A percentile compares a stretch with the other conserved stretches of the same genome.
Conservation (phyloP, 495 filamentous ascomycete genomes). For the Aspergillus olivimuriae region DNA sequence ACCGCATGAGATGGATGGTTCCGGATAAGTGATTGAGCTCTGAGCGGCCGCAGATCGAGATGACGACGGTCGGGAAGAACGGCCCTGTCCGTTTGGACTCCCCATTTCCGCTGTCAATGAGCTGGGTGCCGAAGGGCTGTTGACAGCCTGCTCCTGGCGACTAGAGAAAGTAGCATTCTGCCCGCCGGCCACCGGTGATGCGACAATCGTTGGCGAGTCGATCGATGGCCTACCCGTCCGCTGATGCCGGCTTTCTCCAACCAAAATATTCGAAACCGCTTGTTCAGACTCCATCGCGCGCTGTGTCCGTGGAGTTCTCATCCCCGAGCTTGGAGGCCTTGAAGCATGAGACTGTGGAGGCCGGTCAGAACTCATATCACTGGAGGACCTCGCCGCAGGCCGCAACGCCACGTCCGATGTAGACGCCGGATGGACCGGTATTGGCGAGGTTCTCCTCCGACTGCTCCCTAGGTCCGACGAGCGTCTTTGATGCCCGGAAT, state of each 20-base stretch:
- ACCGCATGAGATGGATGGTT: conserved; percentile 68
- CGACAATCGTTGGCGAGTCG: conserved; percentile 10
- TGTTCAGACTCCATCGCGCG: conserved; percentile 36
- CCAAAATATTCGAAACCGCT: conserved; percentile 25
- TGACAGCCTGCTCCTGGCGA: conserved; percentile 8
- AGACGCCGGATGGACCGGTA: conserved; percentile 26
- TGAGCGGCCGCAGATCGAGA: conserved; percentile 26
- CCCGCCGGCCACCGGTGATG: conserved; percentile 9
- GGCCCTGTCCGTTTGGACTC: conserved; percentile 19
- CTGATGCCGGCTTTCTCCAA: conserved; percentile 18
- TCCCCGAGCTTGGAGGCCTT: conserved; percentile 18
- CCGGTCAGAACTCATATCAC: conserved; percentile 36
- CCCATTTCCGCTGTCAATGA: conserved; percentile 17
- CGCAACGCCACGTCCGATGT: conserved; percentile 33
- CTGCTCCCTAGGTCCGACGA: conserved; percentile 43
- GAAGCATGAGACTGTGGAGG: conserved; percentile 23
- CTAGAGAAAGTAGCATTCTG: conserved; percentile 4
- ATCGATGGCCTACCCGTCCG: conserved; percentile 15
- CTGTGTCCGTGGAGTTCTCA: conserved; percentile 23
- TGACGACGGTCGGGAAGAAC: conserved; percentile 28
- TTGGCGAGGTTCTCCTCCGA: conserved; percentile 33
- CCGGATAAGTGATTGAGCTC: conserved; percentile 38
- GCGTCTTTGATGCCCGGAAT: conserved; percentile 36
- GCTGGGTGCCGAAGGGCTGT: conserved; percentile 15
- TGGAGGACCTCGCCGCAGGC: conserved; percentile 33